phyloP scores from a whole-genome alignment of 2,329 filamentous ascomycete species.

The Bertia moriformis region DNA sequence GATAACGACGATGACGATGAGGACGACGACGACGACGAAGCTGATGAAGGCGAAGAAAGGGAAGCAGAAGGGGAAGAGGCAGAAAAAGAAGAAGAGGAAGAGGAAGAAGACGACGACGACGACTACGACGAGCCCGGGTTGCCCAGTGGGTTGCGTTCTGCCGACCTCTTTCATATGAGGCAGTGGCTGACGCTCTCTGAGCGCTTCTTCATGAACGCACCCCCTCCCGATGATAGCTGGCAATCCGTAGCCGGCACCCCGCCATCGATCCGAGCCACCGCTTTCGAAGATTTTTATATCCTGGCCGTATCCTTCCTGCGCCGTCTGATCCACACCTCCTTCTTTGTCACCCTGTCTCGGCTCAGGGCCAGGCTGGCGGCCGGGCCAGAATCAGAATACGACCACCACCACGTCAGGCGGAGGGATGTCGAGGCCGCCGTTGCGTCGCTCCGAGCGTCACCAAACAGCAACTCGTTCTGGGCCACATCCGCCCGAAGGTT shows the following conservation, averaged over 20 bases:
- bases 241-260: slow-evolving; percentile 37
- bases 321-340: slow-evolving; percentile 51
- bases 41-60: background rate
- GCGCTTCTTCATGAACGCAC: slow-evolving; percentile 62
- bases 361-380: no score
- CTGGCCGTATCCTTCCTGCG: slow-evolving; percentile 54
- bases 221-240: slow-evolving; percentile 54
- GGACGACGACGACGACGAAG: slow-evolving; percentile 9
- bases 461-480: slow-evolving; percentile 27
- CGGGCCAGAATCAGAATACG: no score
- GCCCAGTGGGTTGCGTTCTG: slow-evolving; percentile 25
- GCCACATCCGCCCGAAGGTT: slow-evolving; percentile 30
- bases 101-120: slow-evolving; percentile 2
- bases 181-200: slow-evolving; percentile 51
- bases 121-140: slow-evolving; percentile 2
- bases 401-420: no score
- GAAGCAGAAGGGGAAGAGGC: slow-evolving; percentile 4
- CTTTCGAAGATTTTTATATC: slow-evolving; percentile 62
- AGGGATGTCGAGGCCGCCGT: slow-evolving; percentile 34
- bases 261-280: slow-evolving; percentile 61
- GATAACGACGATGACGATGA: slow-evolving; percentile 8
- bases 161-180: slow-evolving; percentile 39
- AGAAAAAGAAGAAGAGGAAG: no score
- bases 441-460: slow-evolving; percentile 26
- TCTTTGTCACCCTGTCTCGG: slow-evolving; percentile 59